Conservation (phyloP, 2,329 filamentous ascomycete species). For the Penicillium brevicompactum region DNA sequence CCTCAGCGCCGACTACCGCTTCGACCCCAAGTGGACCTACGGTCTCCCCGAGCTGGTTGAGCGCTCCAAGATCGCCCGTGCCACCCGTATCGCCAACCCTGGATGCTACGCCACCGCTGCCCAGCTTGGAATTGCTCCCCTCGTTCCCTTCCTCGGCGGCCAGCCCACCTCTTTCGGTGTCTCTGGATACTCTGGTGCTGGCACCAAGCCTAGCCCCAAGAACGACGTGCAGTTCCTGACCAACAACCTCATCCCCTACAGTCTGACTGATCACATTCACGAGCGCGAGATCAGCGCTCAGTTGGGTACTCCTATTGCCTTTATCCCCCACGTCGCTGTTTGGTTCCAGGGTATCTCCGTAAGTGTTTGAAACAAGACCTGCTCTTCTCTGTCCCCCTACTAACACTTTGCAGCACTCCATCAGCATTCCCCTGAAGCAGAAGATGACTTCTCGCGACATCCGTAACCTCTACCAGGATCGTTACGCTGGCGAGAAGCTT, state of each 20-base stretch:
- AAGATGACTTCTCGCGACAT: conserved; percentile 90
- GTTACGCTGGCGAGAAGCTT: conserved; percentile 93
- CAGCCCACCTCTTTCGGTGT: conserved; percentile 86
- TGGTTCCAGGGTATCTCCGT: conserved; percentile 95
- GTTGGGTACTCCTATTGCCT: conserved; percentile 73
- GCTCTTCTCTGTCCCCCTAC: not conserved
- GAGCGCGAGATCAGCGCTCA: conserved; percentile 86
- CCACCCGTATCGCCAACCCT: conserved; percentile 85
- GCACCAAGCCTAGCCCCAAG: conserved; percentile 91
- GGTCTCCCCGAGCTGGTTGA: conserved; percentile 83
- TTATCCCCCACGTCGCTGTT: conserved; percentile 90
- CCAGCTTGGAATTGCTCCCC: conserved; percentile 82
- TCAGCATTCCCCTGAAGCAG: conserved; percentile 83
- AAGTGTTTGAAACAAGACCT: conserved; percentile 24
- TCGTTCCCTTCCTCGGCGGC: conserved; percentile 75
- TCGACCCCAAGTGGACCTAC: conserved; percentile 83
- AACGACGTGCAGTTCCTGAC: conserved; percentile 83
- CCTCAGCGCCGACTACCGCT: conserved; percentile 94
- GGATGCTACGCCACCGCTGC: conserved; percentile 95
- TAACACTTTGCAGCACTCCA: conserved; percentile 65
- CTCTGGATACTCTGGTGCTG: conserved; percentile 91
- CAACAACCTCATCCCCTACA: conserved; percentile 90
- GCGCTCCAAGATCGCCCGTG: conserved; percentile 73
- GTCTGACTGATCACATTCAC: conserved; percentile 90
- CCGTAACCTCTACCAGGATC: conserved; percentile 90